These are phyloP conservation scores for Picea sitchensis DNA, from an alignment of 75 land plant species.

Conservation along the genomic window DNA sequence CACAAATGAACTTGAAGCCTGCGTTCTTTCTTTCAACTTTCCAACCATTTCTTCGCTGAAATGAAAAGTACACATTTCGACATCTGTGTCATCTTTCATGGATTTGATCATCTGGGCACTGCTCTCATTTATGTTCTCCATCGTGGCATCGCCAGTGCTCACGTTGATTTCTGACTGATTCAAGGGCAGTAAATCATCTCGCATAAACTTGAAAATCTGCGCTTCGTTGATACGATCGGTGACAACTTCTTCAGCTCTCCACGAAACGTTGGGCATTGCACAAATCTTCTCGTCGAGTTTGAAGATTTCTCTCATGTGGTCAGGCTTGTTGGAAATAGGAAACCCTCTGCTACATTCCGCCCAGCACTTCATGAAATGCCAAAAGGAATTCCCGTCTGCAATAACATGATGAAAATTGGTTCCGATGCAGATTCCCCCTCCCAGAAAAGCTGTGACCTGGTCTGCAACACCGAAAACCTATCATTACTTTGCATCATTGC, in stretches of 20 bases:
- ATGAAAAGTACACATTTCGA: neutral
- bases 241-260: too few species aligned
- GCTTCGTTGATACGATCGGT: too few species aligned
- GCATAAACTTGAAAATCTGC: too few species aligned
- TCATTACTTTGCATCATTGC: neutral
- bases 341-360: constrained; percentile 1
- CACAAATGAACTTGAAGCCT: constrained; percentile 19
- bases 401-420: neutral
- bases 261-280: too few species aligned
- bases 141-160: too few species aligned
- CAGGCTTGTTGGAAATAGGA: neutral
- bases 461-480: neutral
- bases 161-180: too few species aligned
- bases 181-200: too few species aligned
- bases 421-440: constrained; percentile 12
- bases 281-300: too few species aligned
- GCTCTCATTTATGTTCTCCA: too few species aligned
- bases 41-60: neutral
- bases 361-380: constrained; percentile 20
- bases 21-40: neutral
- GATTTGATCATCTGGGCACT: too few species aligned
- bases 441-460: constrained; percentile 9
- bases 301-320: neutral
- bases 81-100: too few species aligned
- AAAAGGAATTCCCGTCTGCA: constrained; percentile 8